Conservation (phyloP, 2,329 filamentous ascomycete species). For the Epichloe sylvatica region DNA sequence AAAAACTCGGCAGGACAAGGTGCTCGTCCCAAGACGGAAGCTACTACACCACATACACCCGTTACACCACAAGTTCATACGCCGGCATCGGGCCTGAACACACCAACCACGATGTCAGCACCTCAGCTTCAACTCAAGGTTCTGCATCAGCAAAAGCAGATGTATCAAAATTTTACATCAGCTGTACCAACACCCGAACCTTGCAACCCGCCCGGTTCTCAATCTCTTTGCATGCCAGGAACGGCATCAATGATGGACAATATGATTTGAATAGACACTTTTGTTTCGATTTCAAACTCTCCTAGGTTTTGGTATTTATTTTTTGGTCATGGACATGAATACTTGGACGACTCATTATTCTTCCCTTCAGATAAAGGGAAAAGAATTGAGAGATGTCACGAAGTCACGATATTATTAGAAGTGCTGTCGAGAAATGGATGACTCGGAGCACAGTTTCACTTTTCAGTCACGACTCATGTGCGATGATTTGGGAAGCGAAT, state of each 20-base stretch:
- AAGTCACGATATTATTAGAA: constrained; percentile 1
- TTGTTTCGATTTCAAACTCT: background rate
- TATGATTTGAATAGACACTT: background rate
- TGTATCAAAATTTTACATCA: background rate
- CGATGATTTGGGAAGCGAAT: background rate
- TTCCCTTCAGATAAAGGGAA: background rate
- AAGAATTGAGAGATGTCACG: background rate
- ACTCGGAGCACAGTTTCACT: background rate
- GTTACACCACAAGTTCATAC: constrained; percentile 15
- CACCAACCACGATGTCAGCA: constrained; percentile 2
- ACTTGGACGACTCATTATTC: background rate
- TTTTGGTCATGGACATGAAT: background rate
- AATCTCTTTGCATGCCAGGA: background rate
- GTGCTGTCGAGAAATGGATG: background rate
- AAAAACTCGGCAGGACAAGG: constrained; percentile 25
- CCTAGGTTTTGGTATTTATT: background rate
- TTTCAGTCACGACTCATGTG: background rate
- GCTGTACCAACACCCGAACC: background rate
- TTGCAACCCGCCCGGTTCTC: background rate
- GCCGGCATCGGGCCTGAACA: constrained; percentile 8
- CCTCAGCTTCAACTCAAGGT: constrained; percentile 5
- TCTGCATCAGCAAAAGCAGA: constrained; percentile 1
- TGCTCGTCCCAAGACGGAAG: constrained; percentile 33
- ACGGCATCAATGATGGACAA: background rate
- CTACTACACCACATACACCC: constrained; percentile 18